These are phyloP conservation scores for Coriolopsis trogii DNA, from an alignment of 1,284 basidiomycete species.

Conservation along the genomic window DNA sequence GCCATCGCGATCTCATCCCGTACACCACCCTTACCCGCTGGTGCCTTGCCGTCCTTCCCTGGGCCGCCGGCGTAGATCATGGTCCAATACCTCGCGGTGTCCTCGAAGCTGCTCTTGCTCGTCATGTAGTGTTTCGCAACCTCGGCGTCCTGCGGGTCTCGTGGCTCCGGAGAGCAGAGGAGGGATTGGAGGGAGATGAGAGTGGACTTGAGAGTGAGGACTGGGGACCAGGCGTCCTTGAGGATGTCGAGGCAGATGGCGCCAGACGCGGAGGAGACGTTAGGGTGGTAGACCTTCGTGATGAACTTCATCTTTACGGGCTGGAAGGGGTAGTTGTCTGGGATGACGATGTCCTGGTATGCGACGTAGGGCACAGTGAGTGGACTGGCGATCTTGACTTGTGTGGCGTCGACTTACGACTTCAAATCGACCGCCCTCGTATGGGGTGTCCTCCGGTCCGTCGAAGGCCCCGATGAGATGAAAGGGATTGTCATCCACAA, in stretches of 20 bases:
- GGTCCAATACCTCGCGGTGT: slow-evolving; percentile 95
- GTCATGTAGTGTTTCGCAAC: slow-evolving; percentile 97
- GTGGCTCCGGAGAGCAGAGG: slow-evolving; percentile 95
- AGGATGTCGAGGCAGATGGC: slow-evolving; percentile 90
- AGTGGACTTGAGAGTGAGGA: slow-evolving; percentile 95
- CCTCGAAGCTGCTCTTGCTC: slow-evolving; percentile 85
- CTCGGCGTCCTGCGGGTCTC: slow-evolving; percentile 98
- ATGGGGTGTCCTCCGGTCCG: slow-evolving; percentile 94
- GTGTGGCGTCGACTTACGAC: slow-evolving; percentile 87
- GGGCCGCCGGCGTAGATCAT: slow-evolving; percentile 85
- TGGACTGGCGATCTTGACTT: no score
- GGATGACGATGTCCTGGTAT: slow-evolving; percentile 96
- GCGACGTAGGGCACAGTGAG: not conserved
- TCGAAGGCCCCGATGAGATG: slow-evolving; percentile 89
- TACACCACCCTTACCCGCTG: slow-evolving; percentile 24
- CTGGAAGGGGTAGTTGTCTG: slow-evolving; percentile 94
- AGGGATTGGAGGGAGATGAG: slow-evolving; percentile 95
- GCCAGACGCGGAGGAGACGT: slow-evolving; percentile 92
- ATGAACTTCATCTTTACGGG: slow-evolving; percentile 99
- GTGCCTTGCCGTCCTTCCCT: slow-evolving; percentile 35
- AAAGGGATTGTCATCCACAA: slow-evolving; percentile 86
- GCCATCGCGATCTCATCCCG: slow-evolving; percentile 74
- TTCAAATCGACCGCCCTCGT: slow-evolving; percentile 92
- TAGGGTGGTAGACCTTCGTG: slow-evolving; percentile 97
- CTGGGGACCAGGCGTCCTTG: slow-evolving; percentile 92